Evolutionary conservation across 2,329 filamentous ascomycete species (phyloP), one percentile per base, ranked within the genome.

Genomic region (Penicillium sp.): DNA sequence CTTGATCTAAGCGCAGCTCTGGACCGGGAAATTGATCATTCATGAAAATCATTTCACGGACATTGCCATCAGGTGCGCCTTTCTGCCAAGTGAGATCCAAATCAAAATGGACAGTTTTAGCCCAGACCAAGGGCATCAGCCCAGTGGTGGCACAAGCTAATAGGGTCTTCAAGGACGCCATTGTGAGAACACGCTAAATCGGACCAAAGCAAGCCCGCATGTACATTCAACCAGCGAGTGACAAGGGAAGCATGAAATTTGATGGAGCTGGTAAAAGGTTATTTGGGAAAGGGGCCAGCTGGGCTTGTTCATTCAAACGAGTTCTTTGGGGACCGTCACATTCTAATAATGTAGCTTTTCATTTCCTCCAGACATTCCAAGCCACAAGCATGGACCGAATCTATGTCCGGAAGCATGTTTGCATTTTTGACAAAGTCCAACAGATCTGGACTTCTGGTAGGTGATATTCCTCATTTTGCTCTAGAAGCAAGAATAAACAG

Each of bases 51-150:
- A 57, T 55, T 11, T 60, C 52, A 6, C 60, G 49, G 7, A 45
- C 47, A 48, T 57, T 51, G 12, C 61, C 60, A 42, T 63, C 55
- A 0, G 59, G 55, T 7, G 56, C 52, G 12, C 59, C 56, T 15
- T 55, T 48, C 25, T 55, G 55, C 59, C 58, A 63, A 28, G 58
- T 62, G 10, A 66, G 38, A 30, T 64, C 54, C 28, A 64, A 39
- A 11, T 54, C 45, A 20, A 51, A 51, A 11, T 52, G 35, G 11
- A 51, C 47, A 11, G 39, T 40, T 12, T 52, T 50, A 3, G 49
- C 45, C 40, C 22, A 44, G 4, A 40, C 39, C 13, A 44, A 25
- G 13, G 49, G 35, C 6, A 42, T 8, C 3, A 53, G 13, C 4
- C 41, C 35, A 12, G 37, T 32, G 29, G 41, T 29, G 20, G 40